Conservation (phyloP, 2,329 filamentous ascomycete species). For the Monilinia fructigena region DNA sequence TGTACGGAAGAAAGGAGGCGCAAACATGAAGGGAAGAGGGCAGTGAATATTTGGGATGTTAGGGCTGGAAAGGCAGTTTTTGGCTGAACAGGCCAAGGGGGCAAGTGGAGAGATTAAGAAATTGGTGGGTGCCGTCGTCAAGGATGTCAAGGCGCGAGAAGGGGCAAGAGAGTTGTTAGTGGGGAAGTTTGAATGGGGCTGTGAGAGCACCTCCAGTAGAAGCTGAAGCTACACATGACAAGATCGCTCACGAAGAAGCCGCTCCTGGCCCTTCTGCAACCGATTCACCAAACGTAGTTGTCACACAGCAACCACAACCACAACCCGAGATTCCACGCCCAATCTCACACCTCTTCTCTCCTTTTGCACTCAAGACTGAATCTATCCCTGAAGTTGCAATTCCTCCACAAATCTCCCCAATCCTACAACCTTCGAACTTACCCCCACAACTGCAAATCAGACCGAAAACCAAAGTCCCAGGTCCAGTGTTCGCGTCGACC, state of each 20-base stretch:
- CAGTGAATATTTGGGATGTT: slow-evolving; percentile 21
- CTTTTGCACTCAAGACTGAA: no score
- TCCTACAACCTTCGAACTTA: slow-evolving; percentile 3
- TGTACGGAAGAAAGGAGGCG: slow-evolving; percentile 14
- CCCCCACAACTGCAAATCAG: background rate
- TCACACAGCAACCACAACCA: background rate
- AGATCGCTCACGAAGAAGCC: background rate
- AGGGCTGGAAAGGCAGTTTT: slow-evolving; percentile 12
- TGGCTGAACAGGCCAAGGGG: slow-evolving; percentile 10
- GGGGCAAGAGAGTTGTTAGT: background rate
- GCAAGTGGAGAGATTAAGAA: slow-evolving; percentile 13
- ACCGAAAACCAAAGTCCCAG: background rate
- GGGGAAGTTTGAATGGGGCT: background rate
- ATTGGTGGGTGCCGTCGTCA: slow-evolving; percentile 10
- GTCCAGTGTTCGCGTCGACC: slow-evolving; percentile 1
- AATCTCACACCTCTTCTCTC: no score
- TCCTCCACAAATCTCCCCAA: background rate
- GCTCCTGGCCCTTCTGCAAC: no score
- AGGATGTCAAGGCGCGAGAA: slow-evolving; percentile 9
- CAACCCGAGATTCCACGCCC: background rate
- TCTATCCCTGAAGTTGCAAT: background rate
- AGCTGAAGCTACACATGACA: background rate
- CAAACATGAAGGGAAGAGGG: slow-evolving; percentile 15
- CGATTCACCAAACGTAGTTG: background rate
- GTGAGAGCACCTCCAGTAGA: slow-evolving; percentile 8